Evolutionary conservation across 352 stramenopile species (phyloP), one percentile per base, ranked within the genome.

Genomic region (Nothophytophthora sp.): DNA sequence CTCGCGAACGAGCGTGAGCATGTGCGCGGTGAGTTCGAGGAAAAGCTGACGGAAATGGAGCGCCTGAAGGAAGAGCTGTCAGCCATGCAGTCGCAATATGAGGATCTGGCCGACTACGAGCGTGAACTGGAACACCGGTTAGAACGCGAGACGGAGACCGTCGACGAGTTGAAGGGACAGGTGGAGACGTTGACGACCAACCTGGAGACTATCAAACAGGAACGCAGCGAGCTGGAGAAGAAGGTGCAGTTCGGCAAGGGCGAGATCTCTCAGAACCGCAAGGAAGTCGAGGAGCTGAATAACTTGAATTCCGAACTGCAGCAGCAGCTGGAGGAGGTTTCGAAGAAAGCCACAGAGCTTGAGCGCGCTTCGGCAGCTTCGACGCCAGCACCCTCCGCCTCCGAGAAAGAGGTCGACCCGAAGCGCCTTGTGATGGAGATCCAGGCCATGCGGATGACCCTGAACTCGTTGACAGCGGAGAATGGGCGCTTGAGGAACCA

Each of bases 381-480:
- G 7, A 76, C 65, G 11, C 69, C 43, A 10, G 60, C 61, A 11
- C 50, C 73, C 4, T 63, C 59, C 16, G 35, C 45, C 23, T 58
- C 50, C 0, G 60, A 66, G n/a, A 70, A 70, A 41, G 56, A 70
- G 29, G 27, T 53, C 25, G 53, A 71, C 36, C 67, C 62, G 0
- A 68, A 68, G 45, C 65, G 65, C n/a, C 46, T 63, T 9, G 63
- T 56, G 50, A 41, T 84, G 22, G 80, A 91, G 50, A 71, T 88
- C 52, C 70, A 86, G 43, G 73, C 73, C 5, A 66, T 91, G 29
- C 73, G 76, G 5, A 49, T 55, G 4, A 76, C 63, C 7, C 58
- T 88, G 30, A 73, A 73, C 23, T 76, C 80, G 12, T 45, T 91
- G 1, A 69, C 70, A 6, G 73, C 70, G 4, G 80, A 91, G 45